These are phyloP conservation scores for Cryptosporidium felis DNA, from an alignment of 169 alveolate species.

Conservation along the genomic window DNA sequence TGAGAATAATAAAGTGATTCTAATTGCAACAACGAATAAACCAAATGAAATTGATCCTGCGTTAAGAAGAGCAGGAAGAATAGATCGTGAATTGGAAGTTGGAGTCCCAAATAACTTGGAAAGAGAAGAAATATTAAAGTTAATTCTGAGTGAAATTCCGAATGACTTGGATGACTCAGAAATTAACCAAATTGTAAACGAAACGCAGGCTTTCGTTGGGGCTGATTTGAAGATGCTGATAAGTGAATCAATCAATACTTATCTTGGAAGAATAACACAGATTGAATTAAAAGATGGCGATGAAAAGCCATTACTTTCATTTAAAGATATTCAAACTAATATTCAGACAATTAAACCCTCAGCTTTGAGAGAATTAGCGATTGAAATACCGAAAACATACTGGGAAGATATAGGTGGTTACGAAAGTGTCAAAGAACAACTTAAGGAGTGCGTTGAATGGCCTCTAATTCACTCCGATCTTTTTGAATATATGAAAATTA, in stretches of 20 bases:
- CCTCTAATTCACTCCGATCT: constrained; percentile 93
- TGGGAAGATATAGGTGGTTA: constrained; percentile 99
- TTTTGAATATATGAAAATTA: constrained; percentile 86
- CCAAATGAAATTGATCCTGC: constrained; percentile 90
- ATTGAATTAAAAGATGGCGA: neutral
- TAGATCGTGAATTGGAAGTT: constrained; percentile 93
- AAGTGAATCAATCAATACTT: constrained; percentile 73
- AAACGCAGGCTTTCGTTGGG: constrained; percentile 86
- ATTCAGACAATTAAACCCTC: constrained; percentile 71
- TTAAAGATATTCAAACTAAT: constrained; percentile 57
- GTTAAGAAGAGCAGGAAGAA: constrained; percentile 95
- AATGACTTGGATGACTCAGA: constrained; percentile 74
- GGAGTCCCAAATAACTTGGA: constrained; percentile 91
- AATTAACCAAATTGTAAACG: constrained; percentile 73
- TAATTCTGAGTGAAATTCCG: constrained; percentile 73
- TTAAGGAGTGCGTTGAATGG: constrained; percentile 96
- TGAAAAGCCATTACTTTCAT: neutral
- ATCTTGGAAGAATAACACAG: neutral
- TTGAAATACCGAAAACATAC: constrained; percentile 93
- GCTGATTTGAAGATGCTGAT: constrained; percentile 84
- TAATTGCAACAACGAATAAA: constrained; percentile 93
- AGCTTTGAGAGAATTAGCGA: constrained; percentile 82
- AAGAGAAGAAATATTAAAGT: constrained; percentile 86
- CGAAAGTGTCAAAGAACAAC: constrained; percentile 88
- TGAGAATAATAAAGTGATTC: constrained; percentile 78